phyloP scores from a whole-genome alignment of 2,329 filamentous ascomycete species.

The Penicillium digitatum region DNA sequence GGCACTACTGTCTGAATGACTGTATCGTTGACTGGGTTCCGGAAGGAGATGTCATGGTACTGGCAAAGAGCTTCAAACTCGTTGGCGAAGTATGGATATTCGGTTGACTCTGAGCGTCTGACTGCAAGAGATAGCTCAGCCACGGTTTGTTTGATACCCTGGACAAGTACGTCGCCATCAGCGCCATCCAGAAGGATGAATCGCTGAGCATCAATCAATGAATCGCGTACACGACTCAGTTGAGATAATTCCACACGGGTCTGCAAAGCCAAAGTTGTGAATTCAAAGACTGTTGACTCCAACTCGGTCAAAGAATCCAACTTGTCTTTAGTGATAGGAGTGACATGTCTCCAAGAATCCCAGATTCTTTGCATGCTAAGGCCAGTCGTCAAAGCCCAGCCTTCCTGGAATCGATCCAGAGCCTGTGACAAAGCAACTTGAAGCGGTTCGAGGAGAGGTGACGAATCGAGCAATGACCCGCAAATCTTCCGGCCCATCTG shows the following conservation, averaged over 20 bases:
- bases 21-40: constrained; percentile 10
- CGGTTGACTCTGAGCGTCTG: constrained; percentile 27
- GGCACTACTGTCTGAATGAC: constrained; percentile 31
- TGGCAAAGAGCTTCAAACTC: constrained; percentile 49
- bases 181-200: constrained; percentile 37
- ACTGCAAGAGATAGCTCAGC: constrained; percentile 33
- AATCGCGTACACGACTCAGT: constrained; percentile 36
- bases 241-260: constrained; percentile 37
- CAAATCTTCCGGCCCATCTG: constrained; percentile 37
- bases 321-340: constrained; percentile 39
- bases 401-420: constrained; percentile 59
- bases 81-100: constrained; percentile 43
- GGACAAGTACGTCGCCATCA: constrained; percentile 35
- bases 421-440: constrained; percentile 27
- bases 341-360: constrained; percentile 64
- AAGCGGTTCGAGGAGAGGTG: constrained; percentile 26
- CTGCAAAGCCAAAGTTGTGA: constrained; percentile 36
- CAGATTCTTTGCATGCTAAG: constrained; percentile 77
- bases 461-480: constrained; percentile 33
- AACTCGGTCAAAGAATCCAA: constrained; percentile 35
- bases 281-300: constrained; percentile 35
- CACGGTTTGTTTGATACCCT: constrained; percentile 39
- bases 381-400: constrained; percentile 70
- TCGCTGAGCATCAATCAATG: constrained; percentile 38
- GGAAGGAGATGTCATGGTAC: constrained; percentile 38